Evolutionary conservation across 2,329 filamentous ascomycete genomes (phyloP).

Genomic region (Coniella vitis): DNA sequence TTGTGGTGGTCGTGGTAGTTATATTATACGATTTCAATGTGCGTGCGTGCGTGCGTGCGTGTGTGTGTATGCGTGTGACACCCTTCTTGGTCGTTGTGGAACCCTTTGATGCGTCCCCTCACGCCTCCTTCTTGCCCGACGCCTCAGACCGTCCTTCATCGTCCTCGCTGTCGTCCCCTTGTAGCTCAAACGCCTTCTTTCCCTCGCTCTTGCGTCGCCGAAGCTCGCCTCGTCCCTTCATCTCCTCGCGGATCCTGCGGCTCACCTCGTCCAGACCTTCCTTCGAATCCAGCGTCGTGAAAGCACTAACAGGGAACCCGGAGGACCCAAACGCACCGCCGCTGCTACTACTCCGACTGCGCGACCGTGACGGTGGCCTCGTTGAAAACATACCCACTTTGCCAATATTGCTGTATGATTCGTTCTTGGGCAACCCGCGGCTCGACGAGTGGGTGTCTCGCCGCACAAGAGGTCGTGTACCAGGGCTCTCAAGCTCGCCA

Average conservation of each 20-base stretch:
- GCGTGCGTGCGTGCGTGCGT: not conserved
- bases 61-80: no score
- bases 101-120: no score
- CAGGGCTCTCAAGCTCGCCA: slow-evolving; percentile 26
- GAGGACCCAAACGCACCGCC: slow-evolving; percentile 54
- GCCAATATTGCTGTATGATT: slow-evolving; percentile 87
- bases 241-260: slow-evolving; percentile 75
- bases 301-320: slow-evolving; percentile 60
- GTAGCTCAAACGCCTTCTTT: slow-evolving; percentile 30
- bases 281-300: slow-evolving; percentile 60
- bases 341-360: slow-evolving; percentile 64
- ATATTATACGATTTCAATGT: not conserved
- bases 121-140: slow-evolving; percentile 35
- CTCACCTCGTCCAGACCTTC: slow-evolving; percentile 77
- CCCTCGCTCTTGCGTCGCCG: slow-evolving; percentile 46
- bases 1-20: not conserved
- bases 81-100: no score
- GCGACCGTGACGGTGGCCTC: slow-evolving; percentile 67
- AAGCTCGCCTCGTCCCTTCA: slow-evolving; percentile 67
- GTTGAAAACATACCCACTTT: slow-evolving; percentile 87
- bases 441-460: slow-evolving; percentile 49
- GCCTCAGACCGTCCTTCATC: slow-evolving; percentile 37
- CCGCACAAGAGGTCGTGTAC: slow-evolving; percentile 28
- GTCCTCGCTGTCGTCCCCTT: slow-evolving; percentile 32
- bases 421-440: slow-evolving; percentile 67